Base-by-base conservation (phyloP, 1,284 basidiomycete species). In the Cystobasidium pallidum region DNA sequence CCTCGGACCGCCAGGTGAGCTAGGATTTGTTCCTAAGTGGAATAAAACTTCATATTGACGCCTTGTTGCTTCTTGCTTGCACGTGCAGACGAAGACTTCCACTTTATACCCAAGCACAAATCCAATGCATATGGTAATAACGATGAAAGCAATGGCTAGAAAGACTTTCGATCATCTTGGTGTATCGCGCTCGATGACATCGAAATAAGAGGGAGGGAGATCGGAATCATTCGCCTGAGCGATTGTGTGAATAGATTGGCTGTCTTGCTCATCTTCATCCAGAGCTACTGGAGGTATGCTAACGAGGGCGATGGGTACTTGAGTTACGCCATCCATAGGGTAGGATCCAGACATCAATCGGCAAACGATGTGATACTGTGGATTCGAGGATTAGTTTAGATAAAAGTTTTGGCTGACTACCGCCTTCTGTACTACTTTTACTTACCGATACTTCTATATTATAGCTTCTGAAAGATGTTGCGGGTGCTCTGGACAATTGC, bases 101-200 rank as follows among this genome's bases (percentile, higher is more conserved):
- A 83, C 4, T 92, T 91, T 80, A 84, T 84, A 6, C 89, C 89
- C 1, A 91, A 91, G 78, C 89, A 90, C 80, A 89, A 88, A 80
- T 88, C 87, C 73, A 89, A 88, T 76, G 83, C 87, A 0, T 73
- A 74, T 28, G 73, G 49, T 19, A 64, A 32, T 24, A 55, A 57
- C n/a, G 73, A 41, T 26, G 21, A 70, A 39, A 55, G 61, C 52
- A 64, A 63, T 32, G 73, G 62, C 19, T 59, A 52, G 45, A 21
- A 11, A 51, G 34, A 10, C 15, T 57, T 19, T 34, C n/a, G n/a
- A n/a, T 54, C 51, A 57, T 34, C 54, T 32, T 57, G 54, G 17
- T 36, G 54, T 41, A 28, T 61, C 58, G 15, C 28, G 58, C 34
- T 70, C 67, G 15, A 70, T 58, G 15, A 70, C 57, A 7, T 70